phyloP scores from a whole-genome alignment of 78 protist species.

The Guillardia theta region DNA sequence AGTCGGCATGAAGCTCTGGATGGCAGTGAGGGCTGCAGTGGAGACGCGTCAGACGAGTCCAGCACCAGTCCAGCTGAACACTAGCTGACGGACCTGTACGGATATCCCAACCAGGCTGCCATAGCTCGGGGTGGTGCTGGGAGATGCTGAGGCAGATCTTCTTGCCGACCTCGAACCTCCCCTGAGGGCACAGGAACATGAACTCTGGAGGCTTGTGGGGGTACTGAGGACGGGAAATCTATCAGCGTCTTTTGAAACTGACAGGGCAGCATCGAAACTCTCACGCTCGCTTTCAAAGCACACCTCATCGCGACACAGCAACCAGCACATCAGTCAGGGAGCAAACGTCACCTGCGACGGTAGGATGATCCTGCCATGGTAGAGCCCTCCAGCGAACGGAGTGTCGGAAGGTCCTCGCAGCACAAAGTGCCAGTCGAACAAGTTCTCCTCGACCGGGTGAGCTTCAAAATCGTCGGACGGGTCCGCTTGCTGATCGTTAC shows the following conservation, averaged over 20 bases:
- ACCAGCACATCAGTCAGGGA: too few species aligned
- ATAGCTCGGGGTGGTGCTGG: constrained; percentile 91
- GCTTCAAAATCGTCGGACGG: constrained; percentile 23
- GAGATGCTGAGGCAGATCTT: constrained; percentile 87
- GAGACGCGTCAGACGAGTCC: neutral
- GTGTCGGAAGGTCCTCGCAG: constrained; percentile 88
- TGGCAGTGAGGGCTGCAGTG: constrained; percentile 76
- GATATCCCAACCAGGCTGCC: constrained; percentile 93
- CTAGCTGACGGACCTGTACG: neutral
- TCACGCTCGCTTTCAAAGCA: too few species aligned
- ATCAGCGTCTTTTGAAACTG: too few species aligned
- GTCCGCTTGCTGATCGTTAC: neutral
- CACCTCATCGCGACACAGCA: too few species aligned
- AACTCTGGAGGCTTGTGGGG: constrained; percentile 88
- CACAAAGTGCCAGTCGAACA: constrained; percentile 97
- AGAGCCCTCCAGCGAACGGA: constrained; percentile 83
- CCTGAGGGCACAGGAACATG: constrained; percentile 84
- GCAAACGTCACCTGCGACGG: constrained; percentile 57
- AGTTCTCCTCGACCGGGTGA: constrained; percentile 2
- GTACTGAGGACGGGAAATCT: constrained; percentile 74
- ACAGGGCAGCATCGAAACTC: too few species aligned
- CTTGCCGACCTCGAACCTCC: constrained; percentile 81
- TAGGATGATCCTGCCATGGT: constrained; percentile 91
- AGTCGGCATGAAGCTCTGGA: constrained; percentile 82
- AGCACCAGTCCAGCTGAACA: neutral